Evolutionary conservation across 1,139 yeast species (phyloP).

Genomic region (Sugiyamaella castrensis): DNA sequence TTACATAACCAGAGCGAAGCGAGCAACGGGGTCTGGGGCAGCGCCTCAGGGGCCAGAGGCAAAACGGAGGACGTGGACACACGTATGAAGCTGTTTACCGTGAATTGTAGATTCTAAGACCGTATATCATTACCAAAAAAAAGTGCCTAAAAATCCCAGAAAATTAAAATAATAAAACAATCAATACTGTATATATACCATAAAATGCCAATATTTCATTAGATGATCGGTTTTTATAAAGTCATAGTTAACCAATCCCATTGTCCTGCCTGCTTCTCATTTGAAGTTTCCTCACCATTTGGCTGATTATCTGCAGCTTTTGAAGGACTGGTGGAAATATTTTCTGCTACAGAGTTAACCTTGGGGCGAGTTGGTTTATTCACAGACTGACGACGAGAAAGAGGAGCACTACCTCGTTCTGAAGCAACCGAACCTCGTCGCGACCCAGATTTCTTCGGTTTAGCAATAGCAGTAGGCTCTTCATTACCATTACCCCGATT

Average conservation of each 20-base stretch:
- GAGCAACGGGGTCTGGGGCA: not conserved
- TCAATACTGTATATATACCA: not conserved
- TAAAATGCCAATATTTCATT: no score
- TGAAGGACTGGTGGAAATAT: not conserved
- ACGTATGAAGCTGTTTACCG: no score
- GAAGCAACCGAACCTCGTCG: conserved; percentile 18
- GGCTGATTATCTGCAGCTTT: no score
- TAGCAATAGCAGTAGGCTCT: conserved; percentile 12
- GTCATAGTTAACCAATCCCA: conserved; percentile 40
- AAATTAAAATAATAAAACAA: not conserved
- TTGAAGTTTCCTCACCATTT: not conserved
- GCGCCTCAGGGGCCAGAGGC: conserved; percentile 4
- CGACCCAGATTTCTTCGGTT: conserved; percentile 17
- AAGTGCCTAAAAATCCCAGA: not conserved
- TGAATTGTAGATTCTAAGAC: not conserved
- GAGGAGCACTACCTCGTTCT: conserved; percentile 14
- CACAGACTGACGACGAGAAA: conserved; percentile 15
- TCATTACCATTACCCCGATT: conserved; percentile 26
- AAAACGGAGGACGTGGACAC: not conserved
- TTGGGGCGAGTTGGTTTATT: conserved; percentile 5
- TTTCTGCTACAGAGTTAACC: conserved; percentile 6
- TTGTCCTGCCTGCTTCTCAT: conserved; percentile 24
- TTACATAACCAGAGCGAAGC: not conserved
- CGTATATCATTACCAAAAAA: not conserved
- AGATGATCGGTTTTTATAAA: conserved; percentile 19